phyloP scores from a whole-genome alignment of 2,329 filamentous ascomycete species.

The Malbranchea zuffiana region DNA sequence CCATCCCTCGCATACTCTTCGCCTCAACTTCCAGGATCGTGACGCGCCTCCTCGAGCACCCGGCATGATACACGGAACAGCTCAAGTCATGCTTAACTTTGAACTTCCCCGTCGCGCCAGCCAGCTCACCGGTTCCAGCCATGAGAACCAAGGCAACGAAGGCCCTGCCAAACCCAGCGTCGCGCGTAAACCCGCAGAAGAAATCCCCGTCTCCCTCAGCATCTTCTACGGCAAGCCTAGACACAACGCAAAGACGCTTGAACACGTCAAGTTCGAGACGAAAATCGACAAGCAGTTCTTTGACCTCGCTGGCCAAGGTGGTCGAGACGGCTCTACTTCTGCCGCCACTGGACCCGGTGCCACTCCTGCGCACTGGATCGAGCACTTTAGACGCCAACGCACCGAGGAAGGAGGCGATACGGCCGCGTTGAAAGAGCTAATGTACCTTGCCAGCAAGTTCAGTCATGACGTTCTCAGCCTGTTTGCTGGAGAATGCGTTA shows the following conservation, averaged over 20 bases:
- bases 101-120: not conserved
- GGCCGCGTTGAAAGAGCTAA: slow-evolving; percentile 10
- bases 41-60: no score
- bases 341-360: no score
- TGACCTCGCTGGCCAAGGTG: slow-evolving; percentile 2
- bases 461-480: slow-evolving; percentile 11
- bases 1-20: no score
- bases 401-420: not conserved
- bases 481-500: slow-evolving; percentile 11
- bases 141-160: no score
- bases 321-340: not conserved
- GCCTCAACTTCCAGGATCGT: no score
- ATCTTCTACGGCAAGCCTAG: slow-evolving; percentile 14
- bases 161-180: slow-evolving; percentile 1
- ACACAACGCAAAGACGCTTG: not conserved
- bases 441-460: slow-evolving; percentile 8
- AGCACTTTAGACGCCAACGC: no score
- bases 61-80: not conserved
- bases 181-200: slow-evolving; percentile 1
- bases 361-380: no score
- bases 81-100: not conserved
- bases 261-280: slow-evolving; percentile 11
- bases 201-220: slow-evolving; percentile 11
- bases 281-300: slow-evolving; percentile 7
- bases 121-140: no score